Evolutionary conservation across 257 asterid genomes (phyloP).

Genomic region (Solanum arcanum): DNA sequence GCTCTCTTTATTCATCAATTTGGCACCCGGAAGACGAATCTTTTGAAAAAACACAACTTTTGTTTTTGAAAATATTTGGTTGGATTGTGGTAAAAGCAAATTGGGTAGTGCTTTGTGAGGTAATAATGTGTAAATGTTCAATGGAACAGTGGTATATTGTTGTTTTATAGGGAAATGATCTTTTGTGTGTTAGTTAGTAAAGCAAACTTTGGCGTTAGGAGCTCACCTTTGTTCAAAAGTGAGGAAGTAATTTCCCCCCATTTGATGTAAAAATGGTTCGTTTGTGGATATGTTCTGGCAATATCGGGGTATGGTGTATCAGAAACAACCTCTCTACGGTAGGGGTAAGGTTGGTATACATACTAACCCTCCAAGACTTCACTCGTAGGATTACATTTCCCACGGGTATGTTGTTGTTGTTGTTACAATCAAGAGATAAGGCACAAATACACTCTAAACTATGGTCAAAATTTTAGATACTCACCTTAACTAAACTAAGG

Average conservation of each 20-base stretch:
- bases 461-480: fast-evolving
- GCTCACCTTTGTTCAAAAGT: background rate
- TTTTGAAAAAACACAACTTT: background rate
- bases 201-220: background rate
- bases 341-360: background rate
- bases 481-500: no score
- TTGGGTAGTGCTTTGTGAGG: background rate
- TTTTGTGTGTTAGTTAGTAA: background rate
- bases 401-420: no score
- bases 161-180: background rate
- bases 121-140: background rate
- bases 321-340: background rate
- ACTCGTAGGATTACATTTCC: no score
- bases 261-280: no score
- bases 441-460: no score
- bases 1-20: background rate
- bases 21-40: background rate
- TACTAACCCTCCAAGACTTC: no score
- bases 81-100: background rate
- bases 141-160: background rate
- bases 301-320: background rate
- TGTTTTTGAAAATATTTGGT: background rate
- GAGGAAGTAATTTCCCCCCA: no score
- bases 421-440: no score
- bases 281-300: no score